Base-by-base conservation (phyloP, 306 rosid genomes). In the Albizia julibrissin region DNA sequence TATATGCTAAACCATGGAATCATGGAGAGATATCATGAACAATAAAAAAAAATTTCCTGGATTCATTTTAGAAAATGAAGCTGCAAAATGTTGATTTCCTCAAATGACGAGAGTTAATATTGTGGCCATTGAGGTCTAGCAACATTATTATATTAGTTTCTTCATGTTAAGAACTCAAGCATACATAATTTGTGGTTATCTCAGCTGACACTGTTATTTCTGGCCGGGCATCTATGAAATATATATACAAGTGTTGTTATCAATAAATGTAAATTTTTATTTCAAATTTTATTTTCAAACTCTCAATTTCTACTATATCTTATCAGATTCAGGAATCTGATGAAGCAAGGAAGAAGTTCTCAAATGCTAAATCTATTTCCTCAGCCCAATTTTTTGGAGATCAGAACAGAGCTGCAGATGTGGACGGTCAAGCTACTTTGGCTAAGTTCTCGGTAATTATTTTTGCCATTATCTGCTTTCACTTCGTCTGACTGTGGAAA, bases 301-400 rank as follows among this genome's bases (percentile, higher is more conserved):
- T 66, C 42, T 33, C 37, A 22, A 43, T 39, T 16, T n/a, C 69
- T 46, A 15, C 69, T 46, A 15, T 76, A 47, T 72, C 47, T 19
- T 46, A 8, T 65, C 87, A 93, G 94, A 78, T 90, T 77, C 87
- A 90, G 87, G 98, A 95, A 80, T 82, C 93, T 54, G 91, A 95
- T 75, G 99, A 93, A 81, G 99, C 98, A 39, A 86, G 98, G 85
- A 93, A 89, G 91, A 95, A 95, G 89, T 95, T 95, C 85, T 79
- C 95, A 76, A 95, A 95, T 84, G 99, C 98, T 64, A 95, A 93
- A 82, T 95, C 98, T 43, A 93, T 95, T 85, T 93, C 99, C 40
- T 95, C 99, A 3, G 92, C 94, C 65, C 99, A 95, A 87, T 93
- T 75, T 86, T 95, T 93, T 40, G 99, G 98, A 69, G 98, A 93